Evolutionary conservation across 306 rosid genomes (phyloP).

Genomic region (Malus sylvestris): DNA sequence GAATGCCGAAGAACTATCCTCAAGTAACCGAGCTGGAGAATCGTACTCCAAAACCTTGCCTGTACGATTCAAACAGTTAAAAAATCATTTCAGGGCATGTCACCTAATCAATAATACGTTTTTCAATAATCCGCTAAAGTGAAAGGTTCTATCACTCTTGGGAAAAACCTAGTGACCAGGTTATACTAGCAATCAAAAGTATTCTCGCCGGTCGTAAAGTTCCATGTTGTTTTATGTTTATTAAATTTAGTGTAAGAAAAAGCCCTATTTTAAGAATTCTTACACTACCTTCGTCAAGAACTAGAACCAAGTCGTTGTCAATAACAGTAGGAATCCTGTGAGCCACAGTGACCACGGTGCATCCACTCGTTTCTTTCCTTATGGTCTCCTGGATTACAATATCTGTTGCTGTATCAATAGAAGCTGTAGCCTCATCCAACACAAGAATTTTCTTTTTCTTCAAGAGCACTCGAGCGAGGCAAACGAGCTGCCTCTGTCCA

Average conservation of each 20-base stretch:
- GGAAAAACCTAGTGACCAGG: background rate
- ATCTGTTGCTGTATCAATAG: conserved; percentile 79
- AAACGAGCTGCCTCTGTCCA: conserved; percentile 92
- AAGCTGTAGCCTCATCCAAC: conserved; percentile 93
- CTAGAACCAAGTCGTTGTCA: conserved; percentile 75
- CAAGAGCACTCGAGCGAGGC: conserved; percentile 76
- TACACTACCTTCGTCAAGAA: conserved; percentile 66
- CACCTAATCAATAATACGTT: background rate
- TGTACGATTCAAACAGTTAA: conserved; percentile 21
- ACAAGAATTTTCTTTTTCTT: conserved; percentile 70
- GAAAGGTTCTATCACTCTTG: background rate
- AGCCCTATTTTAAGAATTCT: background rate
- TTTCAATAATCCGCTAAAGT: background rate
- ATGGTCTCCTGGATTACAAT: conserved; percentile 71
- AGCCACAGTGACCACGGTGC: conserved; percentile 84
- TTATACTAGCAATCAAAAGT: background rate
- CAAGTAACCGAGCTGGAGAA: conserved; percentile 51
- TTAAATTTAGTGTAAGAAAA: background rate
- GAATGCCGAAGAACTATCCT: conserved; percentile 56
- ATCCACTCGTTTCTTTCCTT: conserved; percentile 59
- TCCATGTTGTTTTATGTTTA: background rate
- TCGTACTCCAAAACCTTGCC: conserved; percentile 71
- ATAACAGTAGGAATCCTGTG: conserved; percentile 82
- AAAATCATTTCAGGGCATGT: background rate
- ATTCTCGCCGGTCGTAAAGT: background rate